phyloP scores from a whole-genome alignment of 208 protist species.

The Trichomonas tenax region DNA sequence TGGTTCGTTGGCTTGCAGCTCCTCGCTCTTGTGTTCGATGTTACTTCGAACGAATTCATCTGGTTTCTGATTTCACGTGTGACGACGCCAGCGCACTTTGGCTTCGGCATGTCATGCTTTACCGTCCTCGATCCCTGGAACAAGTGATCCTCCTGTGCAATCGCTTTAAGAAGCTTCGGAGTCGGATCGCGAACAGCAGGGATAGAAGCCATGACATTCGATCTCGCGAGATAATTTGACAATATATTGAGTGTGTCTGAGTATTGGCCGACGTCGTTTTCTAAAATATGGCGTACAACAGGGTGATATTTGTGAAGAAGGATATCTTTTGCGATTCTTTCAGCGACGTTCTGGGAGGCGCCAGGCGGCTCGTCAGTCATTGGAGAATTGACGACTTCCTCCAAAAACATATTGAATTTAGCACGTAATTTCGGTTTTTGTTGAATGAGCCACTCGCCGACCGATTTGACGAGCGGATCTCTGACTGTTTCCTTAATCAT shows the following conservation, averaged over 20 bases:
- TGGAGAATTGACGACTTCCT: not conserved
- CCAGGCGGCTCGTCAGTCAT: not conserved
- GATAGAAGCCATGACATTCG: constrained; percentile 2
- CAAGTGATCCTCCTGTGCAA: not conserved
- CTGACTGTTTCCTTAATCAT: not conserved
- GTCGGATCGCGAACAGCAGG: not conserved
- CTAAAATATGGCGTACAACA: not conserved
- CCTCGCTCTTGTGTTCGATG: not conserved
- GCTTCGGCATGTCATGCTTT: not conserved
- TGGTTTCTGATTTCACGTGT: not conserved
- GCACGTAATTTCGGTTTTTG: not conserved
- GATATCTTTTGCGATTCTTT: not conserved
- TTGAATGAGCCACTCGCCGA: not conserved
- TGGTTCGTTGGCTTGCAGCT: not conserved
- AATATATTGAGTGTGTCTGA: not conserved
- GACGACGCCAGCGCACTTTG: not conserved
- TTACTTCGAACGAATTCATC: not conserved
- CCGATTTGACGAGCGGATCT: not conserved
- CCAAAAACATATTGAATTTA: not conserved
- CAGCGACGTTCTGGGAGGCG: not conserved
- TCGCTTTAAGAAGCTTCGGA: not conserved
- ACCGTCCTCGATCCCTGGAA: not conserved
- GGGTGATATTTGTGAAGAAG: not conserved
- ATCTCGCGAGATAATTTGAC: not conserved
- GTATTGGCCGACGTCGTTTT: not conserved